Percentiles rank a stretch among this genome's conserved stretches.
Evolutionary conservation across 169 alveolate genomes (phyloP).

Genomic region (Cryptosporidium felis): DNA sequence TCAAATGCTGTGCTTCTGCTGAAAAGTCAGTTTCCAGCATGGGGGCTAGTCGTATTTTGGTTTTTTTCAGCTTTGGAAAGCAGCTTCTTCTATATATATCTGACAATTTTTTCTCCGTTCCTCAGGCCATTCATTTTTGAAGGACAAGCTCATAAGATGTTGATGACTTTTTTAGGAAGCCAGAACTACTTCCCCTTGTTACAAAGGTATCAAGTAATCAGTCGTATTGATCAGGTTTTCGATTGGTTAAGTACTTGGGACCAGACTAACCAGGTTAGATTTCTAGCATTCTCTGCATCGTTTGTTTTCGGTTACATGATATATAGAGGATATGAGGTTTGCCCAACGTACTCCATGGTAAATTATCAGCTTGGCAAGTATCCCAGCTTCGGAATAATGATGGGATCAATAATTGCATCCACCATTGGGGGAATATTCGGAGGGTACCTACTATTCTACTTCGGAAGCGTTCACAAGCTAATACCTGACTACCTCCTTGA

Average conservation of each 20-base stretch:
- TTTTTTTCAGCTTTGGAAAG: constrained; percentile 46
- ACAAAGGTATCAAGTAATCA: constrained; percentile 14
- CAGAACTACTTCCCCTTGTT: constrained; percentile 4
- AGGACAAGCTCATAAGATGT: constrained; percentile 45
- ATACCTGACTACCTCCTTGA: constrained; percentile 10
- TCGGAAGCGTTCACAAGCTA: constrained; percentile 7
- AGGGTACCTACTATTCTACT: constrained; percentile 25
- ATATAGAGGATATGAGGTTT: constrained; percentile 68
- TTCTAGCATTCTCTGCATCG: constrained; percentile 47
- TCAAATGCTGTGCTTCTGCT: not conserved
- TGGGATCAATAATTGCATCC: constrained; percentile 43
- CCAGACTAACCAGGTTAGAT: constrained; percentile 31
- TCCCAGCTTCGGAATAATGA: constrained; percentile 57
- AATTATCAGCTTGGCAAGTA: constrained; percentile 57
- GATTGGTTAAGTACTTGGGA: constrained; percentile 64
- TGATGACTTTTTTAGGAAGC: constrained; percentile 7
- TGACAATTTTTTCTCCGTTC: constrained; percentile 45
- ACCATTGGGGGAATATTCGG: constrained; percentile 55
- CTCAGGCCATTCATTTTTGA: constrained; percentile 51
- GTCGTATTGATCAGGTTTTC: constrained; percentile 17
- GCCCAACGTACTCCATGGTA: constrained; percentile 62
- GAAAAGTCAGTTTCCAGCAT: constrained; percentile 1
- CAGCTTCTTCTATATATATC: constrained; percentile 57
- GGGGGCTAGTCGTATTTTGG: constrained; percentile 22
- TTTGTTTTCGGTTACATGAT: constrained; percentile 55